Evolutionary conservation across 73 alveolate genomes (phyloP).

Genomic region (Urostyla sp.): DNA sequence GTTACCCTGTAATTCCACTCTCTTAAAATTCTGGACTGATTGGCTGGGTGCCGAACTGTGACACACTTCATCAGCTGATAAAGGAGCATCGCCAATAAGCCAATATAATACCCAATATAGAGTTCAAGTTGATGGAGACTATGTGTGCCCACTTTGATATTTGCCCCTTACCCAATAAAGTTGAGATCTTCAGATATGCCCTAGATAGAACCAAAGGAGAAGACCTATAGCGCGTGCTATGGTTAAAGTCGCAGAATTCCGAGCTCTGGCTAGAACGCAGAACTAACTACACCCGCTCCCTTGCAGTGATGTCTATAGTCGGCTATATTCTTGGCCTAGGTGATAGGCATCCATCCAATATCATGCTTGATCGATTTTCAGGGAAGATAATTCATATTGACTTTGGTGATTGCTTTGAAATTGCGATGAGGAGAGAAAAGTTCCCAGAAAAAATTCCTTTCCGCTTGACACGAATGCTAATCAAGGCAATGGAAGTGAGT

Average conservation of each 20-base stretch:
- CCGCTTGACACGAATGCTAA: constrained; percentile 98
- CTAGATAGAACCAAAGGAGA: constrained; percentile 94
- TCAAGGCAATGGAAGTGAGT: constrained; percentile 98
- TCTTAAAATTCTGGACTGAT: constrained; percentile 95
- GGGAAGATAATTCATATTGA: constrained; percentile 99
- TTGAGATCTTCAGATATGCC: constrained; percentile 91
- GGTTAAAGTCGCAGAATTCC: constrained; percentile 93
- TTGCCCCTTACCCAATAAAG: constrained; percentile 88
- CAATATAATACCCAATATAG: constrained; percentile 88
- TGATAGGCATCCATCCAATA: constrained; percentile 99
- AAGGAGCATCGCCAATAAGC: constrained; percentile 92
- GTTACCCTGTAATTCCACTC: constrained; percentile 98
- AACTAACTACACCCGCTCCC: constrained; percentile 94
- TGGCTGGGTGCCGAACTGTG: constrained; percentile 99
- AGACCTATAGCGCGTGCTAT: constrained; percentile 93
- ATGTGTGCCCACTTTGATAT: constrained; percentile 88
- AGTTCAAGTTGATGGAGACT: constrained; percentile 85
- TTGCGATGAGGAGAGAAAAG: constrained; percentile 98
- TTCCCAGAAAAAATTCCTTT: constrained; percentile 99
- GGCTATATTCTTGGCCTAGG: constrained; percentile 99
- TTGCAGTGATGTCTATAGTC: constrained; percentile 98
- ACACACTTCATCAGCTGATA: constrained; percentile 92
- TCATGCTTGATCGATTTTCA: constrained; percentile 95
- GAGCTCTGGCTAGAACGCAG: constrained; percentile 98
- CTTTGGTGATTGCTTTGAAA: constrained; percentile 99